These are phyloP conservation scores for Pseudevernia furfuracea DNA, from an alignment of 495 filamentous ascomycete genomes.

Conservation along the genomic window DNA sequence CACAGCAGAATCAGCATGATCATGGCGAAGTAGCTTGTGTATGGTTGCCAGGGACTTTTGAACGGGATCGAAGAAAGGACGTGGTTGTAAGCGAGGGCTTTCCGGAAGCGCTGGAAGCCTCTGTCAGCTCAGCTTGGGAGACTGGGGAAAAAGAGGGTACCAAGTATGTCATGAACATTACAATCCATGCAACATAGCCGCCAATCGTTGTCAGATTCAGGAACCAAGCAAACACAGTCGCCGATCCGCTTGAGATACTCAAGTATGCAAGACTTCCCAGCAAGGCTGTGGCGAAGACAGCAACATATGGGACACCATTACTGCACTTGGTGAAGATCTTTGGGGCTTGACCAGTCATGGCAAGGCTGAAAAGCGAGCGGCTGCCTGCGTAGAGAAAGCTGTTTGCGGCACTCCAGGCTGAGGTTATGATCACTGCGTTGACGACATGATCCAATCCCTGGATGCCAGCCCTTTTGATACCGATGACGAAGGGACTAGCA, in stretches of 20 bases:
- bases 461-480: slow-evolving; percentile 49
- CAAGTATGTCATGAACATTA: slow-evolving; percentile 32
- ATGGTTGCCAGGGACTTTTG: slow-evolving; percentile 23
- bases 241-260: slow-evolving; percentile 62
- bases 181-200: slow-evolving; percentile 47
- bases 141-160: slow-evolving; percentile 19
- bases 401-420: slow-evolving; percentile 74
- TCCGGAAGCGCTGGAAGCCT: slow-evolving; percentile 36
- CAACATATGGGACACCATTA: slow-evolving; percentile 67
- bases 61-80: slow-evolving; percentile 29
- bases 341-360: slow-evolving; percentile 69
- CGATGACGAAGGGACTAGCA: slow-evolving; percentile 56
- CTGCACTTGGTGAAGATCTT: slow-evolving; percentile 57
- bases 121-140: not conserved
- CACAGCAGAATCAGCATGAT: slow-evolving; percentile 17
- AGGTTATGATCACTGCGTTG: slow-evolving; percentile 65
- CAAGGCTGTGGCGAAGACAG: slow-evolving; percentile 52
- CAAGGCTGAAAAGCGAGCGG: slow-evolving; percentile 71
- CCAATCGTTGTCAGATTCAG: slow-evolving; percentile 78
- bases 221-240: slow-evolving; percentile 72
- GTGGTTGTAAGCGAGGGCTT: slow-evolving; percentile 36
- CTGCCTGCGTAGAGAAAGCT: slow-evolving; percentile 70
- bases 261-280: slow-evolving; percentile 70
- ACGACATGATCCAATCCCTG: slow-evolving; percentile 47
- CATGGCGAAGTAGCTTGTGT: slow-evolving; percentile 22